phyloP scores from a whole-genome alignment of 1,284 basidiomycete species.

The Sporisorium reilianum region DNA sequence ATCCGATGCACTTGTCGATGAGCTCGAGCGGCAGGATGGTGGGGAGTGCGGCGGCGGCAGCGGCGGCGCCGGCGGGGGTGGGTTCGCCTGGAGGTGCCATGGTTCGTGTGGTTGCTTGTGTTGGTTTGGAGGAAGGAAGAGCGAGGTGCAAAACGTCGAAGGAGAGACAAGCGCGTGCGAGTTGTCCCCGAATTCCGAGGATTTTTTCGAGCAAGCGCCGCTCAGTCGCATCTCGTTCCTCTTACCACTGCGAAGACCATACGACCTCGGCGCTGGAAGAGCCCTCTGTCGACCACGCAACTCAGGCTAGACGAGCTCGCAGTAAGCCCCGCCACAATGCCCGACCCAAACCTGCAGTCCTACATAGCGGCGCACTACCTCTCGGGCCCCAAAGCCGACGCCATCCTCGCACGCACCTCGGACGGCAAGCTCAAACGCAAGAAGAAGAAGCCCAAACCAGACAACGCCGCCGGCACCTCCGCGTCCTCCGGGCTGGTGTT shows the following conservation, averaged over 20 bases:
- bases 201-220: too few relatives aligned
- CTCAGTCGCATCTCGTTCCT: too few relatives aligned
- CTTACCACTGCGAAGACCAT: too few relatives aligned
- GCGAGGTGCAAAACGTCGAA: background rate
- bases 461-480: background rate
- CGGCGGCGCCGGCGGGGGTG: conserved; percentile 36
- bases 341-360: conserved; percentile 70
- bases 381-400: conserved; percentile 96
- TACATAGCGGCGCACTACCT: conserved; percentile 80
- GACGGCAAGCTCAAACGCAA: conserved; percentile 77
- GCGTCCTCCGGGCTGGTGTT: conserved; percentile 47
- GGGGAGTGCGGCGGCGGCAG: conserved; percentile 45
- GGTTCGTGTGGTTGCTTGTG: background rate
- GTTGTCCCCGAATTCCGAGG: too few relatives aligned
- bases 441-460: conserved; percentile 75
- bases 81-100: conserved; percentile 52
- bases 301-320: background rate
- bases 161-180: too few relatives aligned
- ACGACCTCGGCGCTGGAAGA: too few relatives aligned
- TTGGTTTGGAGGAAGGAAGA: conserved; percentile 6
- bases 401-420: conserved; percentile 80
- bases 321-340: conserved; percentile 43
- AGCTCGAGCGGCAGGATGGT: conserved; percentile 68
- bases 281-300: background rate
- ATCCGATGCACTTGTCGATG: conserved; percentile 69